Evolutionary conservation across 192 early-diverging fungal species (phyloP).

Genomic region (Podila epicladia): DNA sequence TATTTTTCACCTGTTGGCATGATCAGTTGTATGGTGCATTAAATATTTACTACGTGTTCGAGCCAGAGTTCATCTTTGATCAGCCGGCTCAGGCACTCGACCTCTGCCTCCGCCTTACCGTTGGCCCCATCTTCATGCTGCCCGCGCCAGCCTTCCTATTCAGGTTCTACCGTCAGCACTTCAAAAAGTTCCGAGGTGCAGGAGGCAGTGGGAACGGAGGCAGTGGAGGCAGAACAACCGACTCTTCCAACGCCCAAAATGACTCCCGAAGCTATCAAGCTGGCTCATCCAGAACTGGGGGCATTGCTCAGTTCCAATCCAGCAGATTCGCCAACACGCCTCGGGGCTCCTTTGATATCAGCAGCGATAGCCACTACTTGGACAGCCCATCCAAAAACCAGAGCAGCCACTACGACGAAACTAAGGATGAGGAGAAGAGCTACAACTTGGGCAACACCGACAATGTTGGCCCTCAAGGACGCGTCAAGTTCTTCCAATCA

Average conservation of each 20-base stretch:
- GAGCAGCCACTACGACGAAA: background rate
- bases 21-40: conserved; percentile 11
- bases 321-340: background rate
- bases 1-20: background rate
- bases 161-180: conserved; percentile 15
- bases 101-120: conserved; percentile 32
- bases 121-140: conserved; percentile 23
- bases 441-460: background rate
- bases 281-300: background rate
- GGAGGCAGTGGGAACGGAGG: background rate
- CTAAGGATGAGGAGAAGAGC: background rate
- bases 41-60: conserved; percentile 7
- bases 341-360: too few species aligned
- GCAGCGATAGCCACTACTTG: background rate
- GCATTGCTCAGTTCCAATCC: background rate
- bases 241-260: background rate
- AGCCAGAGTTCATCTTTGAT: conserved; percentile 4
- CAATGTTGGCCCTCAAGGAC: background rate
- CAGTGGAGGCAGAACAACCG: background rate
- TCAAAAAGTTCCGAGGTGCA: background rate
- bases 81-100: conserved; percentile 33
- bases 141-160: conserved; percentile 29
- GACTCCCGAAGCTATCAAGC: background rate
- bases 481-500: conserved; percentile 18
- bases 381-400: too few species aligned